Evolutionary conservation across 179 eudicot species (phyloP).

Genomic region (Beta corolliflora): DNA sequence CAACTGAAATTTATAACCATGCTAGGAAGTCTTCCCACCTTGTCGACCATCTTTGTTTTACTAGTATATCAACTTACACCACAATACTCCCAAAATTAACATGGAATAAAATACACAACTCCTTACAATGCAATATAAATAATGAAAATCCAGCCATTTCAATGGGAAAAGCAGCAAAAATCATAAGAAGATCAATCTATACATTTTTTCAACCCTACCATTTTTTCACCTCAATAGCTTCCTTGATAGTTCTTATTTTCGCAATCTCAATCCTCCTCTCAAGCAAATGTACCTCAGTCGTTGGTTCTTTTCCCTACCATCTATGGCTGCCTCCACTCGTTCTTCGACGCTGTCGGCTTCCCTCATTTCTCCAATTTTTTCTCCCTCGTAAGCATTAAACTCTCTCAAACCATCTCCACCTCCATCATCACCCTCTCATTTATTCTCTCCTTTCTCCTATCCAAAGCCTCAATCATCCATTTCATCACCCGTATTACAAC

Average conservation of each 20-base stretch:
- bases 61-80: too few relatives aligned
- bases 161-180: slow-evolving; percentile 46
- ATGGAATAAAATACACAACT: too few relatives aligned
- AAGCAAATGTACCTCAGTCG: slow-evolving; percentile 35
- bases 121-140: too few relatives aligned
- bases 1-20: too few relatives aligned
- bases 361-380: slow-evolving; percentile 47
- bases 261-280: slow-evolving; percentile 53
- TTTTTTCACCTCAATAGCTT: slow-evolving; percentile 48
- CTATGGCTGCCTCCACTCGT: slow-evolving; percentile 35
- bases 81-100: too few relatives aligned
- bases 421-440: slow-evolving; percentile 59
- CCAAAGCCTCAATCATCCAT: slow-evolving; percentile 61
- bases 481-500: slow-evolving; percentile 21
- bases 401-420: slow-evolving; percentile 64
- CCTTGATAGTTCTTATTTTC: slow-evolving; percentile 55
- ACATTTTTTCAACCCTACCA: slow-evolving; percentile 49
- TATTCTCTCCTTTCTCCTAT: slow-evolving; percentile 58
- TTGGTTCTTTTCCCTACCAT: slow-evolving; percentile 33
- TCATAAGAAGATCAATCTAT: slow-evolving; percentile 51
- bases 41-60: too few relatives aligned
- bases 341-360: slow-evolving; percentile 42
- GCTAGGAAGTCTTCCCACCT: too few relatives aligned
- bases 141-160: slow-evolving; percentile 6
- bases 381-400: slow-evolving; percentile 54